Evolutionary conservation across 176 grass and related monocot species (phyloP), one percentile per base, ranked within the genome.

Genomic region (Raddia distichophylla): DNA sequence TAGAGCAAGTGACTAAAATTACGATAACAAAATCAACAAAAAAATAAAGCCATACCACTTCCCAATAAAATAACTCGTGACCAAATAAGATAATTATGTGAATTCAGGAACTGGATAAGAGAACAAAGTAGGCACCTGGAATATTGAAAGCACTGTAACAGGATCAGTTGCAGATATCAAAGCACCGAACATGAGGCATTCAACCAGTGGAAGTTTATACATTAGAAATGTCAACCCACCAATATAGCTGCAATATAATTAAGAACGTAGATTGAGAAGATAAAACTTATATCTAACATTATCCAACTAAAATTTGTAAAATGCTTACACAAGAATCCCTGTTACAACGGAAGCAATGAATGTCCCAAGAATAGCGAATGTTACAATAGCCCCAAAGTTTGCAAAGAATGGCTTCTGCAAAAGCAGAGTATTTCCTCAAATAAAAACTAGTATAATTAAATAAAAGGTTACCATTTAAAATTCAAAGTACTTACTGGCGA

Each of bases 131-230:
- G 22, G 84, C 14, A 98, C 96, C 91, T 98, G 96, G 74, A 98
- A 98, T 89, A 98, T 98, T 37, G 96, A 98, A 82, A 98, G 81
- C 74, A 98, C 96, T 45, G 96, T 98, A 60, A 98, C 96, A 88
- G 96, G 96, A 87, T 98, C 96, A 46, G 96, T 98, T 64, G 96
- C 96, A 70, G 96, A 98, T 88, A 98, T 98, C 61, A 98, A 90
- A 67, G 96, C 88, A 71, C 96, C 96, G 14, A 98, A 98, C 96
- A 98, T 95, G 68, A 98, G 89, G 63, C 96, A 98, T 77, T 98
- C 96, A 72, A 95, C 88, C 71, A 98, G 64, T 66, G 96, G 96
- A 20, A 98, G 85, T 79, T 88, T 89, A 86, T 95, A 98, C 96
- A 98, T 98, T 43, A 98, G 86, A 90, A 95, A 98, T 77, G 91